phyloP scores from a whole-genome alignment of 306 rosid species.

The Glycine soja region DNA sequence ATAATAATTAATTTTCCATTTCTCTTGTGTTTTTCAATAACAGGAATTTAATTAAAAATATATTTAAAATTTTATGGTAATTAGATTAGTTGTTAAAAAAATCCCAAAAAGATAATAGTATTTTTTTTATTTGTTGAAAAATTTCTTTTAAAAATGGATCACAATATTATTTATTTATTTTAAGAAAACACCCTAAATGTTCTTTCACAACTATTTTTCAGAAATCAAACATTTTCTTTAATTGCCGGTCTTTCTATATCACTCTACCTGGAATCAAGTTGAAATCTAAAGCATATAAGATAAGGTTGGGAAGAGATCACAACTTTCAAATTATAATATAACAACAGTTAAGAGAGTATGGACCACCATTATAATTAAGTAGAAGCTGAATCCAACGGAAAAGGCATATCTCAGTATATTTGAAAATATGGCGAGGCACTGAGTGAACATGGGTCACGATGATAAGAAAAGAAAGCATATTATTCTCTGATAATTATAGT shows the following conservation, averaged over 20 bases:
- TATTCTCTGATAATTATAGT: neutral
- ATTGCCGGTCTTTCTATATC: neutral
- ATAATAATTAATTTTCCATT: no score
- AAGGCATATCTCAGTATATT: constrained; percentile 20
- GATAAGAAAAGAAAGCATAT: neutral
- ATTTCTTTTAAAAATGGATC: neutral
- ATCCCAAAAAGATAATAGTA: neutral
- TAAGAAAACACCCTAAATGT: neutral
- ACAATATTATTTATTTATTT: no score
- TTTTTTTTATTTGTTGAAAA: neutral
- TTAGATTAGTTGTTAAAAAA: no score
- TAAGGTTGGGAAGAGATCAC: neutral
- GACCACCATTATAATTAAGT: constrained; percentile 45
- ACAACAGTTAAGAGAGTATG: neutral
- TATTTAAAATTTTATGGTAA: no score
- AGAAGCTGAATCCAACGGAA: constrained; percentile 7
- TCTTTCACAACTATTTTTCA: neutral
- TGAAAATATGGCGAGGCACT: constrained; percentile 10
- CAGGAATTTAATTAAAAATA: no score
- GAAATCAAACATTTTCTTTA: neutral
- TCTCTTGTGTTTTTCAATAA: no score
- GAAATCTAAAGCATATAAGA: neutral
- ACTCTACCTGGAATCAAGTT: constrained; percentile 1
- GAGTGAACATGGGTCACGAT: neutral
- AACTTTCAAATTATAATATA: neutral